A percentile compares a stretch with the other conserved stretches of the same genome.
phyloP scores from a whole-genome alignment of 192 early-diverging fungal species.

The Entomortierella beljakovae region DNA sequence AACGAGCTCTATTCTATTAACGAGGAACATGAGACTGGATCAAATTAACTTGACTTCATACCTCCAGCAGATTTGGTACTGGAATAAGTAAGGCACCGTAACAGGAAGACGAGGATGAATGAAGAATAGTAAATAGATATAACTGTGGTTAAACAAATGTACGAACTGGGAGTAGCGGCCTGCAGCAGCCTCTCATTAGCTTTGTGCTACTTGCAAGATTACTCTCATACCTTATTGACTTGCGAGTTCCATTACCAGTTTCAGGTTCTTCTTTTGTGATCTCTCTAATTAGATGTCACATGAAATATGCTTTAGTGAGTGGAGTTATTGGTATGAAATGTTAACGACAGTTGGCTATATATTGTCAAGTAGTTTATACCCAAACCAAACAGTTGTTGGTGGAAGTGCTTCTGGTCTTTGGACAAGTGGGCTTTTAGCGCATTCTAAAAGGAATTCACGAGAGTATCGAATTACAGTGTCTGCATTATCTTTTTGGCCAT shows the following conservation, averaged over 20 bases:
- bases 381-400: constrained; percentile 55
- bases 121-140: no score
- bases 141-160: neutral
- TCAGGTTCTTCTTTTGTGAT: constrained; percentile 45
- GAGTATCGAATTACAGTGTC: constrained; percentile 54
- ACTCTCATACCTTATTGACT: constrained; percentile 16
- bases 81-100: neutral
- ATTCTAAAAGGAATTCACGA: constrained; percentile 53
- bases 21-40: neutral
- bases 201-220: neutral
- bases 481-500: constrained; percentile 10
- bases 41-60: neutral
- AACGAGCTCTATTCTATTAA: no score
- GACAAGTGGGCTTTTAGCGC: constrained; percentile 56
- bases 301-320: no score
- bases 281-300: no score
- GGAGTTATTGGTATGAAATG: no score
- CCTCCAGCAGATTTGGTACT: neutral
- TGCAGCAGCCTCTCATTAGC: neutral
- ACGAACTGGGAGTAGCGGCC: neutral
- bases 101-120: no score
- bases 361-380: constrained; percentile 27
- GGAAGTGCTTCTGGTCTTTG: constrained; percentile 50
- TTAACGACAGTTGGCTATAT: no score
- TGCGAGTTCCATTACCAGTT: constrained; percentile 7